Base-by-base conservation (phyloP, 2,329 filamentous ascomycete genomes). In the Pleomassaria siparia region DNA sequence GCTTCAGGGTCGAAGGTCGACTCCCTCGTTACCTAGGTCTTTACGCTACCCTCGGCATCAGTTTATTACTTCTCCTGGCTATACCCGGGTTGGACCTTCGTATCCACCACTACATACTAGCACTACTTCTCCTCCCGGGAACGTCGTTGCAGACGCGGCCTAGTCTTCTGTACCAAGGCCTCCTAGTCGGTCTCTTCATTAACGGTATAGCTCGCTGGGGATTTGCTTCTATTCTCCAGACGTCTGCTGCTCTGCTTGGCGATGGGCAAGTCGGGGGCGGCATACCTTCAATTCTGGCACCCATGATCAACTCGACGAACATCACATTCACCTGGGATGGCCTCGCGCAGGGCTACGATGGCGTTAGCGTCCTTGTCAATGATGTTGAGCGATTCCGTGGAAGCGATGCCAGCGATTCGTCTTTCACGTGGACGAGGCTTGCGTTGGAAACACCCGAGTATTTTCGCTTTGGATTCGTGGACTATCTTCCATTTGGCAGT, bases 121-220 rank as follows among this genome's bases (percentile, higher is more conserved):
- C 86, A 1, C 80, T 97, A n/a, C 77, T 97, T 0, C 80, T 99
- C 1, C 80, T 97, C 2, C 91, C 92, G 0, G 94, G 91, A 0
- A 97, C 94, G 0, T 85, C 84, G 49, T 82, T 97, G 66, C 91
- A 96, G 59, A 97, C 89, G 2, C 83, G 94, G 0, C 87, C 89
- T 0, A 87, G 86, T 1, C 76, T 97, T n/a, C 69, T 96, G 1
- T 96, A 91, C 61, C 92, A 97, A 69, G 94, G 94, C 4, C 74
- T 99, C 2, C 77, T 99, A 0, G 76, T 97, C 5, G 94, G 94
- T 0, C 80, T 97, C 0, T 97, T 96, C 70, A 85, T 96, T 72
- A 96, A 96, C 65, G 92, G 94, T 43, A 84, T 95, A 49, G 91
- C 91, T 4, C 81, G 92, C 30, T 97, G 94, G 94, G 91, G 91